Evolutionary conservation across 148 eudicot genomes (phyloP), one percentile per base, ranked within the genome.

Genomic region (Salicornia ramosissima): DNA sequence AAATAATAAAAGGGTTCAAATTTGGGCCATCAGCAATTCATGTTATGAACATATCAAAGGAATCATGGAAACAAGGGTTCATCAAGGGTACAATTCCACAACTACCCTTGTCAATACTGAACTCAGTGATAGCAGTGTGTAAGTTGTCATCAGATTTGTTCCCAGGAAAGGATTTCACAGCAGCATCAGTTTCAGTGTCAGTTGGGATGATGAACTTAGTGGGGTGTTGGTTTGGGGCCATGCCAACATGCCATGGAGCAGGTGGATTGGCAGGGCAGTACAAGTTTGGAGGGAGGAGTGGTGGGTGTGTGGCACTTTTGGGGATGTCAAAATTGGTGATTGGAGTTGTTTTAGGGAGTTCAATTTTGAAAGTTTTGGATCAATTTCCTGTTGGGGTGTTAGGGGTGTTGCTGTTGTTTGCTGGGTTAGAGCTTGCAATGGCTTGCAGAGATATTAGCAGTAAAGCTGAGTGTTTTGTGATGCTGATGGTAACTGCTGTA

Each of bases 221-320:
- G 0, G 96, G 97, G 67, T 92, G 97, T 64, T 90, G 97, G 97
- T 90, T 92, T 11, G 97, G 97, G 29, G 97, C 94, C 4, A 79
- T 92, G 86, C 97, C 97, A 1, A 71, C 82, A 21, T 92, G 97
- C 74, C 97, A 92, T 61, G 97, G 97, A 15, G 97, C 97, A 0
- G 97, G 97, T 0, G 97, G 97, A n/a, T 82, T 92, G 10, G 97
- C 97, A 7, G 97, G 97, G 60, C 97, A 92, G 69, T 92, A 92
- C 81, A 89, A 87, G 76, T 92, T 92, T 64, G 97, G 97, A 5
- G 96, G 94, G 18, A 81, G 97, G 73, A 87, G 91, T 66, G 97
- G 97, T 7, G 90, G 78, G 10, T 87, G 94, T 61, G 97, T 92
- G 66, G 96, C 94, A 26, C 60, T 92, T 30, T 70, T 90, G 12